Base-by-base conservation (phyloP, 1,284 basidiomycete genomes). In the Ceratobasidium sp. region DNA sequence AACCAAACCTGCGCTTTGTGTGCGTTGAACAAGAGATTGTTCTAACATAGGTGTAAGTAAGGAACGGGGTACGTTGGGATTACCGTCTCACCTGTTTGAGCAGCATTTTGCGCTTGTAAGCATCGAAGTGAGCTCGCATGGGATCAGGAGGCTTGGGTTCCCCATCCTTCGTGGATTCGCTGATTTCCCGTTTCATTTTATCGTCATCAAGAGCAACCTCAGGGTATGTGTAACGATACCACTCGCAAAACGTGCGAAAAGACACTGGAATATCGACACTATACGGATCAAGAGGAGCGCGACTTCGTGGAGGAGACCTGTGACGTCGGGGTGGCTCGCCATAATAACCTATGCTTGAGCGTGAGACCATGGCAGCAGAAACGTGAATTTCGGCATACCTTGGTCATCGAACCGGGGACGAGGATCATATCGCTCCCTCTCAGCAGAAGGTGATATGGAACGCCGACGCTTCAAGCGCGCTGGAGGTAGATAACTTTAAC, bases 1-100 rank as follows among this genome's bases (percentile, higher is more conserved):
- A 97, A 98, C 96, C 96, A 98, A 9, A 92, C 91, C 24, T 93
- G 93, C 80, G 92, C 92, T 82, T 90, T 88, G 84, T 96, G 95
- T 81, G 94, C 92, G 58, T 96, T 90, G 86, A 94, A 96, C 86
- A 97, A 91, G 74, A 91, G 91, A 84, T 93, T 93, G 79, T 96
- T 88, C 93, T 94, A 86, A 82, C 48, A 82, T 84, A 81, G 81
- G 82, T 79, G 78, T 80, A 81, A 83, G 81, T 79, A 79, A 76
- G 14, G 49, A 49, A 41, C 16, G 46, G 14, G 8, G 53, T 51
- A 22, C 34, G 34, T 68, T 53, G 71, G 77, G 56, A 75, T 27
- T 7, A 48, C 41, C 43, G 78, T 48, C 90, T 84, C 79, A 95
- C 94, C 90, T 96, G 94, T 76, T 88, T 87, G 54, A 90, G 90